These are phyloP conservation scores for Xylaria sp. DNA, from an alignment of 2,329 filamentous ascomycete genomes.

Conservation along the genomic window DNA sequence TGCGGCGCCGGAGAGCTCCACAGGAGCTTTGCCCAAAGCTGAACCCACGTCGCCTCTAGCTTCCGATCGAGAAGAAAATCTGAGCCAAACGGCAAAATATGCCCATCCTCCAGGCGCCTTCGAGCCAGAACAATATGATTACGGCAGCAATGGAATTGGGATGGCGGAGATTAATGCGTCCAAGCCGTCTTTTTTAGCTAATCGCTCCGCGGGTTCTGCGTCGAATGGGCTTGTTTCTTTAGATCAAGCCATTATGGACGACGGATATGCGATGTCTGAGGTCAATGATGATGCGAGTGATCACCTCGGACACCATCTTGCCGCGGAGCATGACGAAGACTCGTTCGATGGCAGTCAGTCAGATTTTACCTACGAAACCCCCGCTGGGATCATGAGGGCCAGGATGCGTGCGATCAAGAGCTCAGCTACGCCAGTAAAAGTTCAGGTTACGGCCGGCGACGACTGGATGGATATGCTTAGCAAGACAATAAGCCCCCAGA, in stretches of 20 bases:
- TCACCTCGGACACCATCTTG: conserved; percentile 76
- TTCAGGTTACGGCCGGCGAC: conserved; percentile 74
- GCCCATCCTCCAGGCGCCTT: conserved; percentile 81
- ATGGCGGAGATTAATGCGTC: conserved; percentile 56
- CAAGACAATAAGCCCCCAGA: conserved; percentile 92
- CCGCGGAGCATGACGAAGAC: conserved; percentile 76
- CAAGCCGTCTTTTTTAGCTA: conserved; percentile 88
- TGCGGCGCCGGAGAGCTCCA: conserved; percentile 57
- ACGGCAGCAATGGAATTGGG: conserved; percentile 63
- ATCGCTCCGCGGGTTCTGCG: conserved; percentile 85
- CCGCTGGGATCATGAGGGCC: conserved; percentile 70
- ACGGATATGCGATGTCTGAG: conserved; percentile 79
- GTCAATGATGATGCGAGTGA: conserved; percentile 81
- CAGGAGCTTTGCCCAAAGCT: conserved; percentile 33
- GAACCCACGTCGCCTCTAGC: conserved; percentile 43
- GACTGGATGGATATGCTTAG: conserved; percentile 95
- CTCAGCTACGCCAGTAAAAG: conserved; percentile 65
- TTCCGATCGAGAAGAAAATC: conserved; percentile 63
- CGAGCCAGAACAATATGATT: conserved; percentile 63
- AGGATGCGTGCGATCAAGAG: conserved; percentile 71
- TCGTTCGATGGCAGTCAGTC: conserved; percentile 63
- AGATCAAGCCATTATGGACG: conserved; percentile 74
- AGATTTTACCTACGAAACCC: conserved; percentile 60
- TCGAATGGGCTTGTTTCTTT: conserved; percentile 68
- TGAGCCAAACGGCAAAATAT: conserved; percentile 63